Base-by-base conservation (phyloP, 345 rosid genomes). In the Eucalyptus coolabah region DNA sequence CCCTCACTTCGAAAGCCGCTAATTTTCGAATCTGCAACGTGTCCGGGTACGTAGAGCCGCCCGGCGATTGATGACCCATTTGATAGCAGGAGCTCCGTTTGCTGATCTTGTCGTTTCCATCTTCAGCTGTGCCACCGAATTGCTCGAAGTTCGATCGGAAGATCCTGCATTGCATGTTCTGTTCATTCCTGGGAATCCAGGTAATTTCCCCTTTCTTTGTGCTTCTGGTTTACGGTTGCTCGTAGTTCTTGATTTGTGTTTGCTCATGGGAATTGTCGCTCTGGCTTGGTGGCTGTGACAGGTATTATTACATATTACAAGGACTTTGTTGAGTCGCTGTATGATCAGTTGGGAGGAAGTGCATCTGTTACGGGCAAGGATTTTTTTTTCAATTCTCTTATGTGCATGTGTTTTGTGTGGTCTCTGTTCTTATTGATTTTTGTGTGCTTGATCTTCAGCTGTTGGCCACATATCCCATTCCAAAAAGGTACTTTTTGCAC, bases 101-200 rank as follows among this genome's bases (percentile, higher is more conserved):
- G 87, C 59, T 86, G 34, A 32, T 87, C 17, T 63, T 37, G 49
- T 47, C 15, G 59, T 80, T 37, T 83, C 88, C 40, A 40, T 87
- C 89, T 77, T 60, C 90, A 96, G 99, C 88, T 93, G 67, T 67
- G 92, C 93, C 77, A 95, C 98, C 32, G 98, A 96, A 93, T 51
- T 97, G 65, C 94, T 96, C 86, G 98, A 96, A 90, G 90, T 98
- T 91, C 89, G 82, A 80, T 92, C 98, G 77, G 96, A 94, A 87
- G 91, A 95, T 88, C 98, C 97, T 50, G 89, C 54, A 86, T 87
- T 95, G 87, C 94, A 93, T 90, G 94, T 98, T 86, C 89, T 97
- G 91, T 90, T 97, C 87, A 92, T 96, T n/a, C 98, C 98, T 86
- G 99, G 99, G 59, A 96, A 96, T 92, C 98, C 99, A 89, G 99